Base-by-base conservation (phyloP, 257 asterid species). In the Knoxia roxburghii region DNA sequence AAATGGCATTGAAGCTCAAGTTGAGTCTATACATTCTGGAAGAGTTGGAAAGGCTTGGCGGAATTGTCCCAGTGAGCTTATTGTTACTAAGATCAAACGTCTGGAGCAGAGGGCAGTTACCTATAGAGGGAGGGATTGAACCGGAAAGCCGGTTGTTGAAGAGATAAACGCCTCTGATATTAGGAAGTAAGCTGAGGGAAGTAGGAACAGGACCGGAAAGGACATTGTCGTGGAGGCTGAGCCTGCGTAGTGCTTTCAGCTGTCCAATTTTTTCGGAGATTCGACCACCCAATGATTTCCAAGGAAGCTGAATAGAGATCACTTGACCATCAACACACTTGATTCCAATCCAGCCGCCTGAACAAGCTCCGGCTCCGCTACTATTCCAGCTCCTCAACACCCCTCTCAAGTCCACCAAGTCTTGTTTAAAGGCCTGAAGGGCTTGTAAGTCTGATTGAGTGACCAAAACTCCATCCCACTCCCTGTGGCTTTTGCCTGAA, bases 71-170 rank as follows among this genome's bases (percentile, higher is more conserved):
- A 26, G 48, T 64, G 14, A 93, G 82, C 64, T 64, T 83, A 82
- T 93, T 93, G 48, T 86, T 90, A 60, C 99, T 90, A 54, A 93
- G 74, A 84, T 90, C 99, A 72, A 93, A 86, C 7, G 89, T 82
- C 50, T 85, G 95, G 49, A 93, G 92, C 55, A 78, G 43, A 4
- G 80, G 84, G 52, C 86, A 82, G 78, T 81, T 82, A 61, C 95
- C 89, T 57, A 93, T 76, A 0, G 90, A 65, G 0, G 84, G 84
- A 12, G 97, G 96, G 14, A 93, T 72, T 0, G 88, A 77, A 37
- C 99, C 97, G 2, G 95, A 83, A 20, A 93, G 86, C 32, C 84
- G 86, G 49, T 93, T 93, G 33, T 90, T 93, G 82, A 93, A 93
- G 6, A 93, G 89, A 70, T 87, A 84, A 24, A 93, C 77, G 0